phyloP scores from a whole-genome alignment of 805 yeast species.

The Nakazawaea wyomingensis region DNA sequence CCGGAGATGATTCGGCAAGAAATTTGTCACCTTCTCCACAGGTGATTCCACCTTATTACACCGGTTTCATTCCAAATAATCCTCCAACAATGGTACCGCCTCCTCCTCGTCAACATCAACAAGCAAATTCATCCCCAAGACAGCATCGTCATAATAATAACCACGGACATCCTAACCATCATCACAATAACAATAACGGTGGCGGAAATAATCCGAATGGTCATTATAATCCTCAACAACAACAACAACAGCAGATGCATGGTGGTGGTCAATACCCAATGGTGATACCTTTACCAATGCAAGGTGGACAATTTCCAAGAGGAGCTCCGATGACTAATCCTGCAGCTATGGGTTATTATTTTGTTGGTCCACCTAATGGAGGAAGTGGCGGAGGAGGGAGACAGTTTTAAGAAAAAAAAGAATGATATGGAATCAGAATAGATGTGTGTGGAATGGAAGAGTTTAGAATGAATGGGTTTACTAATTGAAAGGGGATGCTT shows the following conservation, averaged over 20 bases:
- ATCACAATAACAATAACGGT: neutral
- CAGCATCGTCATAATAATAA: slow-evolving; percentile 3
- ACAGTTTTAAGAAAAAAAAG: slow-evolving; percentile 4
- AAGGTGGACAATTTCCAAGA: slow-evolving; percentile 3
- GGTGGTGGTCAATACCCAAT: slow-evolving; percentile 12
- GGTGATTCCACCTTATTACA: slow-evolving; percentile 8
- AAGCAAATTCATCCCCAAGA: slow-evolving; percentile 3
- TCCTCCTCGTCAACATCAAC: slow-evolving; percentile 5
- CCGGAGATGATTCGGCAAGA: neutral
- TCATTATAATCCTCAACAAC: slow-evolving; percentile 1
- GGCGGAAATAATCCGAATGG: neutral
- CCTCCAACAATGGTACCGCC: slow-evolving; percentile 3
- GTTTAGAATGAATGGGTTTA: too few relatives aligned
- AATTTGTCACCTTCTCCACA: slow-evolving; percentile 10
- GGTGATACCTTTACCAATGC: slow-evolving; percentile 11
- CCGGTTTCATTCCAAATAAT: slow-evolving; percentile 4
- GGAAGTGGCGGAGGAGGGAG: slow-evolving; percentile 4
- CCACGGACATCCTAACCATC: too few relatives aligned
- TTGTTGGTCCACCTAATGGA: slow-evolving; percentile 9
- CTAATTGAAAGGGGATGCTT: too few relatives aligned
- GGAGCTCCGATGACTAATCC: slow-evolving; percentile 4
- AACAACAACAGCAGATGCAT: slow-evolving; percentile 5
- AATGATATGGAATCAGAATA: neutral
- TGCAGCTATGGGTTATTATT: slow-evolving; percentile 4
- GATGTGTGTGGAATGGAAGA: neutral